These are phyloP conservation scores for Calocybe cyanea DNA, from an alignment of 768 basidiomycete species.

Conservation along the genomic window DNA sequence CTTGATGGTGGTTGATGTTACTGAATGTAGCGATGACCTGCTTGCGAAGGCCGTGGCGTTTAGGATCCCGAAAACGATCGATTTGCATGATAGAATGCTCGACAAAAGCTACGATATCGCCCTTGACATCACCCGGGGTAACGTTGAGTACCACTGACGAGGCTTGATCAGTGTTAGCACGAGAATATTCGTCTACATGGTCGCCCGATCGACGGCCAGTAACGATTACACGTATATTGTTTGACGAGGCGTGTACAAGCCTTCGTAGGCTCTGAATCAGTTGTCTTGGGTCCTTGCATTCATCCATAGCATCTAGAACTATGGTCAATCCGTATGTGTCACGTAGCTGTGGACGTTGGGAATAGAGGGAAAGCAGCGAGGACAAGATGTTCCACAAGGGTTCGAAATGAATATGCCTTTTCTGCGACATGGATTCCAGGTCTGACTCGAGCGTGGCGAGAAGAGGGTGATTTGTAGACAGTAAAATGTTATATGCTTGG, in stretches of 20 bases:
- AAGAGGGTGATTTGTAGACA: neutral
- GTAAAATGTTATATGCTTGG: neutral
- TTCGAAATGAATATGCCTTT: neutral
- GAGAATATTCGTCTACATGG: slow-evolving; percentile 2
- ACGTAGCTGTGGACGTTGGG: neutral
- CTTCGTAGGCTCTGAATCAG: neutral
- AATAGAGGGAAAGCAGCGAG: neutral
- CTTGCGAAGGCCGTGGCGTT: neutral
- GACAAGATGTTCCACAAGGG: no score
- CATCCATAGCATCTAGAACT: slow-evolving; percentile 5
- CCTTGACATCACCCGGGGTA: slow-evolving; percentile 2
- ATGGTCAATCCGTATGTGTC: neutral
- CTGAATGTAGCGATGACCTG: neutral
- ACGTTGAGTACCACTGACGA: no score
- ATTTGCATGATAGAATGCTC: neutral
- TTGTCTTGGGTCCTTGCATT: slow-evolving; percentile 4
- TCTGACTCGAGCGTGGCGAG: neutral
- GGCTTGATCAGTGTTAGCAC: no score
- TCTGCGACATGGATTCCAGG: no score
- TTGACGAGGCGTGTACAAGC: neutral
- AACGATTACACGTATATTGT: neutral
- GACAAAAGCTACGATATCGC: slow-evolving; percentile 3
- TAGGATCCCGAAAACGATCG: slow-evolving; percentile 1
- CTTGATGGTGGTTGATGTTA: slow-evolving; percentile 4
- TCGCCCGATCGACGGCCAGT: slow-evolving; percentile 4